Base-by-base conservation (phyloP, 257 asterid species). In the Marsdenia floribunda region DNA sequence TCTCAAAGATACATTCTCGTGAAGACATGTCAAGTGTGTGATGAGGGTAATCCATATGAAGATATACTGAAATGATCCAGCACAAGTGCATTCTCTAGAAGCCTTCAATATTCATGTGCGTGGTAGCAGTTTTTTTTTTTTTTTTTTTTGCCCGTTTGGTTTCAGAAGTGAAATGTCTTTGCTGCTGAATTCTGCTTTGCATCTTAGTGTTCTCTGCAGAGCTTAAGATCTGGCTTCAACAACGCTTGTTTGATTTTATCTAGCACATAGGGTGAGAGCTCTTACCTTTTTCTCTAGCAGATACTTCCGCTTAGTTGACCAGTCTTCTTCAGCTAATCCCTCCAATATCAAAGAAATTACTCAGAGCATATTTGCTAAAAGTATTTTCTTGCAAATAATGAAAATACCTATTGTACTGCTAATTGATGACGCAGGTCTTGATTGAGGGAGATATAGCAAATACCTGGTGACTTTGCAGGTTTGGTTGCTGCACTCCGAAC, bases 281-380 rank as follows among this genome's bases (percentile, higher is more conserved):
- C 16, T 57, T 82, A 93, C 96, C 96, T 84, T 94, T 75, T 90
- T 93, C 86, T 91, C 92, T 18, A 88, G 83, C 76, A 94, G 80
- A 76, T 79, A 72, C 72, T 87, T 89, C n/a, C 96, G 58, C 80
- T 94, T 91, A 42, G 78, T 89, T 82, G 84, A 89, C 98, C 98
- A 94, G 1, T 91, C 97, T 86, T 89, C 96, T 80, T 91, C 98
- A 85, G 97, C 97, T 93, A 85, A 75, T 84, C 80, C 87, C 80
- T 76, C 84, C 82, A 79, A 83, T 58, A 49, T 54, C 42, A 74
- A 66, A 72, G 22, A 33, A 76, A 76, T 54, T 15, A 79, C 29
- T 80, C 33, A 78, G 63, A 57, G 16, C 24, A 21, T 60, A 53
- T 35, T 38, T 21, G 67, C 38, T 53, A 5, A 47, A 38, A 12